These are phyloP conservation scores for Alternaria rosae DNA, from an alignment of 2,329 filamentous ascomycete species.

Conservation along the genomic window DNA sequence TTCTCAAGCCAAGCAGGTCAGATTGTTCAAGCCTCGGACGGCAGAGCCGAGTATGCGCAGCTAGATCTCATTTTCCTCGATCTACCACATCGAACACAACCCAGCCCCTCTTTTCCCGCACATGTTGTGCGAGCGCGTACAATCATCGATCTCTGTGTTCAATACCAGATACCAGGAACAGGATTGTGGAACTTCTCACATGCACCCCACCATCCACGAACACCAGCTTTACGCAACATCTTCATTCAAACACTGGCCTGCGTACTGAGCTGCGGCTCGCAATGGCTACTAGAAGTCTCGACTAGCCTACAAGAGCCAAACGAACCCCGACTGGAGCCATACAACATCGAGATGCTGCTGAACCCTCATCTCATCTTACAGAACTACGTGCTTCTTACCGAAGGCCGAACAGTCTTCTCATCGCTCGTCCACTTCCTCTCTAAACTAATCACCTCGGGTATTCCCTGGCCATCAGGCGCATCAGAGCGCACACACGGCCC, in stretches of 20 bases:
- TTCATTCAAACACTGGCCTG: slow-evolving; percentile 54
- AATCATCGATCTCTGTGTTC: slow-evolving; percentile 47
- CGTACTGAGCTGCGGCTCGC: slow-evolving; percentile 49
- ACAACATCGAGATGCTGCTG: slow-evolving; percentile 34
- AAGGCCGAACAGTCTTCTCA: slow-evolving; percentile 28
- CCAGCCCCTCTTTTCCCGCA: slow-evolving; percentile 36
- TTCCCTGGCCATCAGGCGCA: slow-evolving; percentile 43
- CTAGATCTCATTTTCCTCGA: slow-evolving; percentile 52
- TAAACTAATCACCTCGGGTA: slow-evolving; percentile 36
- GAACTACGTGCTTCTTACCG: slow-evolving; percentile 43
- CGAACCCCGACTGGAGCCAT: slow-evolving; percentile 15
- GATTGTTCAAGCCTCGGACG: slow-evolving; percentile 41
- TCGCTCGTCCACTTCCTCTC: slow-evolving; percentile 29
- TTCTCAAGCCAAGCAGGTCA: slow-evolving; percentile 20
- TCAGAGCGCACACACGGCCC: slow-evolving; percentile 43
- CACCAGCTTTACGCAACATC: slow-evolving; percentile 50
- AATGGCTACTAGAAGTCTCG: slow-evolving; percentile 50
- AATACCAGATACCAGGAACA: slow-evolving; percentile 29
- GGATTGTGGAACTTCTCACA: slow-evolving; percentile 40
- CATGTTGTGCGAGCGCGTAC: slow-evolving; percentile 42
- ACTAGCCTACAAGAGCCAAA: slow-evolving; percentile 32
- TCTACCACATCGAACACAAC: slow-evolving; percentile 36
- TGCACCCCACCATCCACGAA: slow-evolving; percentile 40
- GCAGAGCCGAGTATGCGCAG: slow-evolving; percentile 49
- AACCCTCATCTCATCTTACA: slow-evolving; percentile 48